A percentile compares a stretch with the other conserved stretches of the same genome.
These are phyloP conservation scores for Ambispora gerdemannii DNA, from an alignment of 192 early-diverging fungal species.

Conservation along the genomic window DNA sequence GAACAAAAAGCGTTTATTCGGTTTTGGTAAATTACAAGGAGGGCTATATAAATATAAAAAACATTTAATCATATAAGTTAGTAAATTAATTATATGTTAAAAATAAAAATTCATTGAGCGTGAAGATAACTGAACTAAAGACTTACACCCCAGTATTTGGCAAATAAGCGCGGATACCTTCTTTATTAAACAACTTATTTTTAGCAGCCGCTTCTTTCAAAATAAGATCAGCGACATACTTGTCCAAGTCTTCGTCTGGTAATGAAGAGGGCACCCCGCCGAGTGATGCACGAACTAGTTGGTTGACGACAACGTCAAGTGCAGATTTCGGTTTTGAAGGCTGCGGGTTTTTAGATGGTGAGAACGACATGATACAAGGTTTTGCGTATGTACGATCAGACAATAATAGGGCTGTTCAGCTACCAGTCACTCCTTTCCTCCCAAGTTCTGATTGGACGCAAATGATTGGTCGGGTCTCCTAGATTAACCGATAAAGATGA, in stretches of 20 bases:
- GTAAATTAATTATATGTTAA: constrained; percentile 20
- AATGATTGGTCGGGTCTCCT: no score
- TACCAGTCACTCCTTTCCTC: no score
- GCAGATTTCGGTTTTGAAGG: constrained; percentile 13
- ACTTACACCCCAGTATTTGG: constrained; percentile 32
- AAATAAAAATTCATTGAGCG: constrained; percentile 1
- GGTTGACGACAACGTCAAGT: constrained; percentile 33
- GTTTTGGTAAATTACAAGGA: constrained; percentile 43
- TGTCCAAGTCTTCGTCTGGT: constrained; percentile 52
- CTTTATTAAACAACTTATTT: constrained; percentile 37
- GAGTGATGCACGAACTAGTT: constrained; percentile 50
- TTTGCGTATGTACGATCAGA: no score
- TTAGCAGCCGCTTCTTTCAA: constrained; percentile 43
- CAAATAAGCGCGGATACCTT: constrained; percentile 43
- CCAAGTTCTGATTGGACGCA: no score
- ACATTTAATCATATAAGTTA: no score
- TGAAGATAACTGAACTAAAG: not conserved
- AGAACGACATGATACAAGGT: not conserved
- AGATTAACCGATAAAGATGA: no score
- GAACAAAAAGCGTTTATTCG: constrained; percentile 57
- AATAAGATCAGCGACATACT: constrained; percentile 54
- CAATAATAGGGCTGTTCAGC: no score
- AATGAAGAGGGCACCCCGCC: constrained; percentile 36
- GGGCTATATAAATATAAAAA: constrained; percentile 31
- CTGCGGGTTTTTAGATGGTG: not conserved